phyloP scores from a whole-genome alignment of 192 early-diverging fungal genomes.

The Gaertneriomyces semiglobifer region DNA sequence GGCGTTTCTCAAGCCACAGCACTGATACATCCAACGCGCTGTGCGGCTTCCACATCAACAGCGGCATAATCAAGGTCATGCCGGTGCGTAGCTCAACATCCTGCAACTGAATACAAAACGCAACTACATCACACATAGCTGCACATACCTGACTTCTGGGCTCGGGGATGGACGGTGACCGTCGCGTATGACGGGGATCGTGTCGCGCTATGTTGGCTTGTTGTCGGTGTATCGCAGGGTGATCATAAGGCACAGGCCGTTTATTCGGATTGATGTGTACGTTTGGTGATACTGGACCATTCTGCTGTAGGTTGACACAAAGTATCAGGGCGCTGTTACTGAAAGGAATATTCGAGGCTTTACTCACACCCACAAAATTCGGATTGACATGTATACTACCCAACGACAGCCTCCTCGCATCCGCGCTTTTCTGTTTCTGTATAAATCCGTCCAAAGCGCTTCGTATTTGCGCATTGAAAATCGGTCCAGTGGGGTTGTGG shows the following conservation, averaged over 20 bases:
- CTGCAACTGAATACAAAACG: too few relatives aligned
- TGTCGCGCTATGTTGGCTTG: neutral
- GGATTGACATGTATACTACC: conserved; percentile 58
- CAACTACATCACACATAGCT: too few relatives aligned
- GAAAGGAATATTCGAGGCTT: too few relatives aligned
- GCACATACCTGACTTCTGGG: too few relatives aligned
- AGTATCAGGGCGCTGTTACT: too few relatives aligned
- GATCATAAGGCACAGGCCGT: conserved; percentile 15
- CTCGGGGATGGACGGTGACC: too few relatives aligned
- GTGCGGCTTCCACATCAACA: too few relatives aligned
- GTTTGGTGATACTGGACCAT: conserved; percentile 25
- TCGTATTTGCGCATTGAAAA: conserved; percentile 58
- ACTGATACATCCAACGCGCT: too few relatives aligned
- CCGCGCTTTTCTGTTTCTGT: conserved; percentile 25
- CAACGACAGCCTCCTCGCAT: conserved; percentile 20
- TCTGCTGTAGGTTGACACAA: conserved; percentile 4
- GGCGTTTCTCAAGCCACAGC: too few relatives aligned
- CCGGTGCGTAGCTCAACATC: too few relatives aligned
- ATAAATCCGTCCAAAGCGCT: conserved; percentile 46
- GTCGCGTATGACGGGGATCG: too few relatives aligned
- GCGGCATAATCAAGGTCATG: too few relatives aligned
- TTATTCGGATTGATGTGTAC: conserved; percentile 28
- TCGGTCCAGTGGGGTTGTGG: conserved; percentile 55
- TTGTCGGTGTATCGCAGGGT: neutral
- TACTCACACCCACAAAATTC: conserved; percentile 41